A percentile compares a stretch with the other conserved stretches of the same genome.
phyloP scores from a whole-genome alignment of 192 early-diverging fungal genomes.

The Gryganskiella cystojenkinii region DNA sequence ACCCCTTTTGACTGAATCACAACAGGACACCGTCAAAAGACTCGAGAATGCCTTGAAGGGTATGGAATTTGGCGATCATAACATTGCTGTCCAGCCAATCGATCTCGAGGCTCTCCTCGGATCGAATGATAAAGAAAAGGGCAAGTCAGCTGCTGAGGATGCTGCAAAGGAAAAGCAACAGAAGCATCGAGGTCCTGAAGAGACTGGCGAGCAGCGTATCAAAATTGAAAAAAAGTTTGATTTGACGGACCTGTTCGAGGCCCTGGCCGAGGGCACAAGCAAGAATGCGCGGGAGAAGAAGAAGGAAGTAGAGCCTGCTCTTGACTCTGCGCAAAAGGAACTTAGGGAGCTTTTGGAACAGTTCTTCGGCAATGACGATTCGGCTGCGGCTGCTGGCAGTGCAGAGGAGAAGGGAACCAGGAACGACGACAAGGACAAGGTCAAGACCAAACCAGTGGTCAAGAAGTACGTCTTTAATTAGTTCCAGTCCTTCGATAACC shows the following conservation, averaged over 20 bases:
- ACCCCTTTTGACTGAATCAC: conserved; percentile 3
- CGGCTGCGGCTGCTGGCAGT: background rate
- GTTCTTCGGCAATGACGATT: background rate
- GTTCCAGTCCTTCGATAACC: background rate
- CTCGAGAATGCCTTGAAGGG: conserved; percentile 2
- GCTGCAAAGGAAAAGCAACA: background rate
- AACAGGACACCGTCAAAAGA: background rate
- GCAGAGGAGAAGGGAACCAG: background rate
- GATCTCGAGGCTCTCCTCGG: background rate
- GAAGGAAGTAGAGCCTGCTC: no score
- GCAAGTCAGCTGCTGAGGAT: background rate
- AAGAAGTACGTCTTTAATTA: background rate
- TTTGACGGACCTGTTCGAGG: background rate
- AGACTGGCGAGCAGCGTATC: background rate
- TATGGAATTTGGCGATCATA: background rate
- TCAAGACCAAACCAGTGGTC: background rate
- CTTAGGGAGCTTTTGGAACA: background rate
- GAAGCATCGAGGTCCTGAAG: background rate
- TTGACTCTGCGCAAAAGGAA: background rate
- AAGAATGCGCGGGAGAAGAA: no score
- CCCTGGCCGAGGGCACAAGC: no score
- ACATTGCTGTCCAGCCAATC: background rate
- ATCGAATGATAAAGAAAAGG: no score
- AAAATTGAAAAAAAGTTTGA: background rate
- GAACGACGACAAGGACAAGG: background rate